Percentiles rank a stretch among this genome's conserved stretches.
Conservation (phyloP, 257 asterid species). For the Cruciata laevipes region DNA sequence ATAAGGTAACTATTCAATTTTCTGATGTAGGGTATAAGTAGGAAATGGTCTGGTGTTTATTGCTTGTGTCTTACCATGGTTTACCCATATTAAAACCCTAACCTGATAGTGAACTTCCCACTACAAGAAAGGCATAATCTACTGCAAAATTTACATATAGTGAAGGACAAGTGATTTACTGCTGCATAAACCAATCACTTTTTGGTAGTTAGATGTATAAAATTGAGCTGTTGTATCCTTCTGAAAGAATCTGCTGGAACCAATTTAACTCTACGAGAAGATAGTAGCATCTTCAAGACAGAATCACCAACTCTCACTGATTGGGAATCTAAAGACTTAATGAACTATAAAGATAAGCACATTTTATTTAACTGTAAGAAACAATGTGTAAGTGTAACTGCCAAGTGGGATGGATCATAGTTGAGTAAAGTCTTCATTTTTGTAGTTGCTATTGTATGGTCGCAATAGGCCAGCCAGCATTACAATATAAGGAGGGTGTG, state of each 20-base stretch:
- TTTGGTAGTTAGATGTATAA: too few species aligned
- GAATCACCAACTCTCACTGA: too few species aligned
- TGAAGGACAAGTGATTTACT: neutral
- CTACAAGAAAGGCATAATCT: too few species aligned
- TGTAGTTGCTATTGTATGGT: neutral
- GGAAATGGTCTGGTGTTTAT: neutral
- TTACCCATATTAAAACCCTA: too few species aligned
- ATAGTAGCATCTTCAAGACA: neutral
- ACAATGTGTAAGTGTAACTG: neutral
- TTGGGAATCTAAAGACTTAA: too few species aligned
- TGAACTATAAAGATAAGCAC: neutral
- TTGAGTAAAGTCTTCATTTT: neutral
- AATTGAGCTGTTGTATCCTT: neutral
- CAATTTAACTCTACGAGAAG: neutral
- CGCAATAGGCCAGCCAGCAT: too few species aligned
- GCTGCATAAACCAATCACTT: too few species aligned
- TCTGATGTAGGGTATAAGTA: neutral
- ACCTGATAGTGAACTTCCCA: neutral
- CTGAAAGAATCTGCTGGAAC: neutral
- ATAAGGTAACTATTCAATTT: conserved; percentile 40
- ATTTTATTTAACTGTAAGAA: neutral
- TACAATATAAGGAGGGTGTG: neutral
- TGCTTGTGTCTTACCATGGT: neutral
- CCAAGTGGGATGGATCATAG: neutral
- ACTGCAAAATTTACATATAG: neutral